Base-by-base conservation (phyloP, 2,329 filamentous ascomycete species). In the Aquanectria penicillioides region DNA sequence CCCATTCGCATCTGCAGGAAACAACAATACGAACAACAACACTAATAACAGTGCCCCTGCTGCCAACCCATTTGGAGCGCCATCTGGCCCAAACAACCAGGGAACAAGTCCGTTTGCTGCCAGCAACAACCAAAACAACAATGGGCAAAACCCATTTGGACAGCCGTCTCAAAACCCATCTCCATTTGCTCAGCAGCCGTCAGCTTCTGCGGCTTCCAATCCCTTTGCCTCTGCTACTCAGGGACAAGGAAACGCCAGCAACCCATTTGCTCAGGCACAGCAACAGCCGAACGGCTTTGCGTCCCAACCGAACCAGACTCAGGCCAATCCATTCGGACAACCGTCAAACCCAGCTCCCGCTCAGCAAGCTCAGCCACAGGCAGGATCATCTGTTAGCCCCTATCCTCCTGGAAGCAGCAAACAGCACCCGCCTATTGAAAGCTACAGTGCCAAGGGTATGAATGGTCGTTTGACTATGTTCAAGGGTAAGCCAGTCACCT, bases 401-500 rank as follows among this genome's bases (percentile, higher is more conserved):
- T 84, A 83, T 61, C 74, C 77, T 1, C 79, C 81, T 1, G 72
- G 67, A 6, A 81, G 79, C 66, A 71, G 72, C 10, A 81, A 73
- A 56, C 73, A 80, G 53, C 82, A 83, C 48, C 81, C 81, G 3
- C 63, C 77, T 4, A 59, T 77, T 10, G 74, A 77, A 8, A 78
- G 75, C 49, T 85, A 86, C 64, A 75, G 74, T 10, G 72, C 74
- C 4, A 79, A 74, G 60, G 69, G 73, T 12, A 74, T 77, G 71
- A 75, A 78, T 36, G 80, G 81, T 1, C 74, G 74, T 26, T 74
- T 92, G 1, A 73, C 75, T 0, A 77, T 78, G 57, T 93, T 89
- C 80, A 90, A 90, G 65, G 86, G 86, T 15, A 85, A 84, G 62
- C 80, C 80, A 0, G 88, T 92, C 0, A 74, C 77, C 2, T 92